Evolutionary conservation across 257 asterid genomes (phyloP).

Genomic region (Buddleja alternifolia): DNA sequence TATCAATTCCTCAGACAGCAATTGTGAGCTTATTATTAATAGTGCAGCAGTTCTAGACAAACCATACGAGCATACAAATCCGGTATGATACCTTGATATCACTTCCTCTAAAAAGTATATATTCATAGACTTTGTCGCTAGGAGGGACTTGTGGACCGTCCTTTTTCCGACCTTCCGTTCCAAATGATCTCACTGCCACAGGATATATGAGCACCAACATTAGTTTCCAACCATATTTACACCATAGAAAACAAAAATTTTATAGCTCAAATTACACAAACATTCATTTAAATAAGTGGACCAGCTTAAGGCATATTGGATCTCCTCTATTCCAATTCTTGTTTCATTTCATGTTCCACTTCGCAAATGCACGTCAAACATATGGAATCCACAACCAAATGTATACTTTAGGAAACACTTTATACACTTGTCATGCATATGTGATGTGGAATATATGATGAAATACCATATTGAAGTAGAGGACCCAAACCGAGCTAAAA

Average conservation of each 20-base stretch:
- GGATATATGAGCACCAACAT: background rate
- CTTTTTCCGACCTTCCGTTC: constrained; percentile 93
- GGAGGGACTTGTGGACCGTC: constrained; percentile 96
- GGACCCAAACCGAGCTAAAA: too few species aligned
- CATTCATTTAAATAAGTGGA: background rate
- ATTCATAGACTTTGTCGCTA: constrained; percentile 83
- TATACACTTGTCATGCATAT: too few species aligned
- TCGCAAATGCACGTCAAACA: too few species aligned
- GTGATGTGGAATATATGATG: too few species aligned
- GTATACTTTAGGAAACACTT: too few species aligned
- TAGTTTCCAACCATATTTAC: background rate
- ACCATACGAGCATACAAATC: constrained; percentile 1
- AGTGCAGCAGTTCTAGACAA: background rate
- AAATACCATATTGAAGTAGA: too few species aligned
- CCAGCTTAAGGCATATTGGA: background rate
- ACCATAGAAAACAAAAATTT: background rate
- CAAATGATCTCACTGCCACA: constrained; percentile 84
- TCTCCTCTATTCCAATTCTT: too few species aligned
- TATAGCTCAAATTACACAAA: constrained; percentile 6
- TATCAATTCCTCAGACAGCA: background rate
- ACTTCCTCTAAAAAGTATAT: constrained; percentile 90
- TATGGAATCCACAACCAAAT: too few species aligned
- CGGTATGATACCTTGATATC: constrained; percentile 77
- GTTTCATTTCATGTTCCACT: too few species aligned
- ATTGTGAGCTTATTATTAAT: background rate